Conservation (phyloP, 2,329 filamentous ascomycete species). For the Xylaria sp. region DNA sequence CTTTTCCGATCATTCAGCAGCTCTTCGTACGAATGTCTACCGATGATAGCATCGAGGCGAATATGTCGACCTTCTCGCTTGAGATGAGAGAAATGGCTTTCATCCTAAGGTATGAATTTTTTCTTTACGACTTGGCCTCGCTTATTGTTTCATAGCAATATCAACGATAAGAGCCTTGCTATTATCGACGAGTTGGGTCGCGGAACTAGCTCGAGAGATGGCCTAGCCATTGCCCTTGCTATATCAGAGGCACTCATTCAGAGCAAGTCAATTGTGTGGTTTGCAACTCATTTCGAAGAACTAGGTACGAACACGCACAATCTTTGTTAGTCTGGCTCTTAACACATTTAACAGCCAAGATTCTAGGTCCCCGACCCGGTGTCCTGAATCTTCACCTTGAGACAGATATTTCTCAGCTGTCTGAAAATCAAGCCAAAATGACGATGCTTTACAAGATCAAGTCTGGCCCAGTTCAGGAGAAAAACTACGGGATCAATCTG, state of each 20-base stretch:
- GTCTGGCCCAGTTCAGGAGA: slow-evolving; percentile 62
- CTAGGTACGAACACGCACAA: slow-evolving; percentile 42
- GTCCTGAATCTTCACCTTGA: slow-evolving; percentile 79
- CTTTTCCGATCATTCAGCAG: slow-evolving; percentile 72
- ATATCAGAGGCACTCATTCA: slow-evolving; percentile 84
- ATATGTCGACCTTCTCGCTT: slow-evolving; percentile 85
- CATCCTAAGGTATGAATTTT: slow-evolving; percentile 57
- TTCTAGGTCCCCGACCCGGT: slow-evolving; percentile 68
- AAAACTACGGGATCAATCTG: slow-evolving; percentile 79
- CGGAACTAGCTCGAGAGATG: slow-evolving; percentile 84
- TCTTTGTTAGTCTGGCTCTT: neutral
- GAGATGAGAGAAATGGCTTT: slow-evolving; percentile 97
- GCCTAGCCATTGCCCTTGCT: slow-evolving; percentile 80
- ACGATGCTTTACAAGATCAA: slow-evolving; percentile 84
- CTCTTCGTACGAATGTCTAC: slow-evolving; percentile 84
- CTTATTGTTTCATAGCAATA: slow-evolving; percentile 48
- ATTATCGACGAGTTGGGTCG: slow-evolving; percentile 91
- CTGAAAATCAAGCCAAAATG: slow-evolving; percentile 55
- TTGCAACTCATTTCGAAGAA: slow-evolving; percentile 88
- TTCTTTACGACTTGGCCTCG: neutral
- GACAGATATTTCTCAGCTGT: slow-evolving; percentile 54
- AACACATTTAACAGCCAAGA: slow-evolving; percentile 46
- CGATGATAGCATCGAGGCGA: slow-evolving; percentile 82
- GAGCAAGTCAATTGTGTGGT: slow-evolving; percentile 77
- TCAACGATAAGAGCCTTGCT: slow-evolving; percentile 68